Base-by-base conservation (phyloP, 2,329 filamentous ascomycete genomes). In the Neofusicoccum ribis region DNA sequence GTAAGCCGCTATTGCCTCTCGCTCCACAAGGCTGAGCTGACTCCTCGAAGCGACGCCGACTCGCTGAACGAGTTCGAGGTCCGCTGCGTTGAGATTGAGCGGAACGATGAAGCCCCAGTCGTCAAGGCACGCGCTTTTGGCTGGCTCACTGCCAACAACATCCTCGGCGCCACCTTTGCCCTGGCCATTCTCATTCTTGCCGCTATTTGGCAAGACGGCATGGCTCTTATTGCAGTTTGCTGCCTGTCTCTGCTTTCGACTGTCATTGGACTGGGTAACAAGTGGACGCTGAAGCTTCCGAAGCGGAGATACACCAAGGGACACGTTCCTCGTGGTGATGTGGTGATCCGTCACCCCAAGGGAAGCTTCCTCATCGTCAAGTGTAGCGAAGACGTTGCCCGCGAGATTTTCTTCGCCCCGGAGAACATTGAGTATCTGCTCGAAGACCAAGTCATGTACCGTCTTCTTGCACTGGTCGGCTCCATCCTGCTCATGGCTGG, bases 401-500 rank as follows among this genome's bases (percentile, higher is more conserved):
- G 82, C 14, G 82, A 84, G 67, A 73, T 85, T 0, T 84, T 81
- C 69, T 85, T 84, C 67, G 82, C 82, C 3, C 82, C 82, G 0
- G 82, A 84, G 68, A 76, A 79, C 51, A 82, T 84, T 63, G 71
- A 81, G 11, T 85, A 85, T 68, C 68, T 76, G 15, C 69, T 84
- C 23, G 70, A 75, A 36, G 72, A 78, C 64, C 76, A 75, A 0
- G 72, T 76, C 2, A 71, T 75, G 4, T 84, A 84, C 67, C 75
- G 82, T 27, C 70, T 82, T 8, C 73, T 84, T 12, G 82, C 81
- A n/a, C 71, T 85, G 23, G 68, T 83, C 3, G 82, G 81, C 67
- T 84, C 82, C 5, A 72, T 84, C 51, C 76, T 84, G 72, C 78
- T 85, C 56, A 84, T 85, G 82, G 76, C 81, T 43, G 82, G 83